Base-by-base conservation (phyloP, 441 rosid species). In the Erodium moschatum region DNA sequence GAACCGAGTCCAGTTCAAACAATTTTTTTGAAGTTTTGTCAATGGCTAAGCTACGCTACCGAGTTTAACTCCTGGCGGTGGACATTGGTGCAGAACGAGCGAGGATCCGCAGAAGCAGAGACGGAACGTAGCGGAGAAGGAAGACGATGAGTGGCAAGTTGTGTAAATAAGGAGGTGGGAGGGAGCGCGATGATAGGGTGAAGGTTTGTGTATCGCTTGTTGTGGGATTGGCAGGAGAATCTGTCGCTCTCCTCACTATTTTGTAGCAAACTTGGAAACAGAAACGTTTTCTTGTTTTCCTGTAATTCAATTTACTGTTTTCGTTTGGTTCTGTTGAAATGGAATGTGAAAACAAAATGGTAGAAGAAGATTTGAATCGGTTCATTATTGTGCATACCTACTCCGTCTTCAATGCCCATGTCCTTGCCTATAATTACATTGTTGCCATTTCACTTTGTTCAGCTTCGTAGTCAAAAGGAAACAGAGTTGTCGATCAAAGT, bases 121-220 rank as follows among this genome's bases (percentile, higher is more conserved):
- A 54, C 2, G 24, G 18, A 54, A 18, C 24, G 61, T 21, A 54
- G 60, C 19, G 60, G 16, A 52, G 60, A 6, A 12, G 2, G 61
- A 54, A 54, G 61, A 19, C 13, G 62, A 56, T 56, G 62, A 56
- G 62, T 56, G 62, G 62, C 62, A 56, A 56, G 7, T 7, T 11
- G 62, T 56, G 62, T 56, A 56, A 56, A 56, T 56, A 56, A 19
- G 0, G 62, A 56, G 62, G 27, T 18, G 62, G 18, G 12, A 16
- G 27, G 12, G 12, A 56, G 62, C 60, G 60, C 7, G 60, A 52
- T 52, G n/a, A 15, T 52, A 52, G 21, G 61, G 21, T 21, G 24
- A 6, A 15, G 12, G 21, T 56, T 20, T 54, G 61, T 6, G 20
- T 54, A 6, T 54, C n/a, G 61, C 3, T 56, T 56, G 46, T 40